Conservation (phyloP, 2,329 filamentous ascomycete species). For the Ophiostoma sp. region DNA sequence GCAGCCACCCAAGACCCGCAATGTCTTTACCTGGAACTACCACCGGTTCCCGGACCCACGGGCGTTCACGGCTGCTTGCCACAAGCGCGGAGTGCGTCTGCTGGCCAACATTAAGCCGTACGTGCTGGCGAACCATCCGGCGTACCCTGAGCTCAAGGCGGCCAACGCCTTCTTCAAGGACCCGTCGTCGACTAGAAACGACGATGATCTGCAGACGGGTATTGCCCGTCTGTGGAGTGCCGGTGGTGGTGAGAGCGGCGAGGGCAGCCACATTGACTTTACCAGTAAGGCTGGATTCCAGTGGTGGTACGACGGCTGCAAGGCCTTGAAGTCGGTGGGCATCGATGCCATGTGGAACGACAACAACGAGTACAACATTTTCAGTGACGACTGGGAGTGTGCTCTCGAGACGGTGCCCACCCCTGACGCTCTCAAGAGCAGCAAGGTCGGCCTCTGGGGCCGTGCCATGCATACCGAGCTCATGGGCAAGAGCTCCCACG, state of each 20-base stretch:
- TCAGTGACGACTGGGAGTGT: conserved; percentile 65
- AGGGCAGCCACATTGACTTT: conserved; percentile 73
- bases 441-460: conserved; percentile 67
- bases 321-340: conserved; percentile 60
- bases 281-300: conserved; percentile 65
- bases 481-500: conserved; percentile 69
- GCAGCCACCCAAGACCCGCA: conserved; percentile 66
- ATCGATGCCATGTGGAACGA: conserved; percentile 79
- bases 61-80: conserved; percentile 62
- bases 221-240: conserved; percentile 69
- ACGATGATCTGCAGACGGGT: conserved; percentile 40
- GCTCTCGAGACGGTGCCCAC: conserved; percentile 51
- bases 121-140: conserved; percentile 65
- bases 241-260: conserved; percentile 67
- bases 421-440: conserved; percentile 33
- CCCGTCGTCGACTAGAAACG: conserved; percentile 33
- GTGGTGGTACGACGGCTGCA: conserved; percentile 72
- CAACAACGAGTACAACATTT: conserved; percentile 73
- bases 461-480: conserved; percentile 69
- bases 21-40: conserved; percentile 70
- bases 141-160: conserved; percentile 61
- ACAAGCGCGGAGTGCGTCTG: conserved; percentile 64
- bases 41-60: conserved; percentile 70
- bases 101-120: conserved; percentile 75
- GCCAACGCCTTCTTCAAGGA: conserved; percentile 65